Evolutionary conservation across 2,329 filamentous ascomycete genomes (phyloP).

Genomic region (Cladosporium sp.): DNA sequence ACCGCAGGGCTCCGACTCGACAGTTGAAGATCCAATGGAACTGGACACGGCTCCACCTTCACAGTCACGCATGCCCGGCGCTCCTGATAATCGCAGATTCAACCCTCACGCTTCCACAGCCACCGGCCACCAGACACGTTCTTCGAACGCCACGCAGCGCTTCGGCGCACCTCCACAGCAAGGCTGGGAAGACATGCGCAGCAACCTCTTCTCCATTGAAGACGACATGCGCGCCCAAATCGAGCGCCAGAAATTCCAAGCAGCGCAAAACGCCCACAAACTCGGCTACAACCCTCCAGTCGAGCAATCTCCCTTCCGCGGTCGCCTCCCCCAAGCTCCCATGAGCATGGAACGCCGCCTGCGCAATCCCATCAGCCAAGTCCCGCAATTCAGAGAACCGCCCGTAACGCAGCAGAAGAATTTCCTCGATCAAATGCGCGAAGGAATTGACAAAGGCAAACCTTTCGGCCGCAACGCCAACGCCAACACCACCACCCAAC

Average conservation of each 20-base stretch:
- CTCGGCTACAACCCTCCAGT: conserved; percentile 26
- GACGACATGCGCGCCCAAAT: conserved; percentile 19
- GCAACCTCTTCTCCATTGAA: conserved; percentile 25
- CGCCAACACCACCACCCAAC: not conserved
- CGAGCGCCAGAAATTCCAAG: conserved; percentile 6
- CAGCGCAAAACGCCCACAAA: conserved; percentile 14
- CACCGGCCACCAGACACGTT: conserved; percentile 15
- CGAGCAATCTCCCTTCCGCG: conserved; percentile 60
- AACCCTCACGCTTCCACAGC: conserved; percentile 17
- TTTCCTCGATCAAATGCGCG: conserved; percentile 45
- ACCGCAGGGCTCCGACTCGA: conserved; percentile 20
- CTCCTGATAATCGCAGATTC: conserved; percentile 16
- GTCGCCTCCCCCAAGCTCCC: conserved; percentile 65
- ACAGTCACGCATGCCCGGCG: conserved; percentile 19
- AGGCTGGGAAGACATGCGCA: conserved; percentile 23
- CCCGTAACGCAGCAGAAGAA: conserved; percentile 44
- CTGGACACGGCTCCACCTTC: conserved; percentile 52
- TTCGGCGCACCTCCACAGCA: conserved; percentile 44
- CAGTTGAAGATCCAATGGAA: conserved; percentile 62
- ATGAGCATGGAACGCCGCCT: conserved; percentile 60
- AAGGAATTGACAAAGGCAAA: conserved; percentile 20
- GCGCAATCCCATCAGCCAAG: conserved; percentile 58
- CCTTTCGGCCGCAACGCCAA: conserved; percentile 12
- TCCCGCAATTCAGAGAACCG: conserved; percentile 46
- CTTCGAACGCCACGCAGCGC: conserved; percentile 37